These are phyloP conservation scores for Cladorrhinum sp. DNA, from an alignment of 2,329 filamentous ascomycete species.

Conservation along the genomic window DNA sequence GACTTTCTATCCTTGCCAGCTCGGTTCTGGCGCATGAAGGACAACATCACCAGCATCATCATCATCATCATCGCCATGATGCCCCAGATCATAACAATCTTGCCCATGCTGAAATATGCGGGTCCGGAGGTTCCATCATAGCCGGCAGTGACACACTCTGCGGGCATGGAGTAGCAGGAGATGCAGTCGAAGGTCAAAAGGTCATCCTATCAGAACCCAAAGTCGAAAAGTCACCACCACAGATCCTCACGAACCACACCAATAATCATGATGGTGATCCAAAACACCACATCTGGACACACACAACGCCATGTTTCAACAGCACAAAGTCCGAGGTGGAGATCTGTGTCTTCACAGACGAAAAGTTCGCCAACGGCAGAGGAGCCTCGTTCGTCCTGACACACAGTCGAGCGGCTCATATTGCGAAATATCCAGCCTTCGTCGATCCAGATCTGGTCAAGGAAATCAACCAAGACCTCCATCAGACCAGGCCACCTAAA, in stretches of 20 bases:
- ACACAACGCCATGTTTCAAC: conserved; percentile 29
- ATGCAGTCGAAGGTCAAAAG: conserved; percentile 2
- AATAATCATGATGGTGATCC: neutral
- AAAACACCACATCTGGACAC: conserved; percentile 26
- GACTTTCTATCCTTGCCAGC: conserved; percentile 1
- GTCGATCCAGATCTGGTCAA: conserved; percentile 24
- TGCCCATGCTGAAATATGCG: conserved; percentile 11
- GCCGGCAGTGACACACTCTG: conserved; percentile 10
- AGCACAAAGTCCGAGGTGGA: conserved; percentile 20
- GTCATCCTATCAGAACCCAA: conserved; percentile 1
- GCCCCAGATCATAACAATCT: neutral
- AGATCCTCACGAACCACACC: conserved; percentile 7
- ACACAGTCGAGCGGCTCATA: conserved; percentile 30
- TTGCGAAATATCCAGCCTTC: conserved; percentile 32
- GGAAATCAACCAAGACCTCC: conserved; percentile 30
- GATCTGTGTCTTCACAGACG: conserved; percentile 38
- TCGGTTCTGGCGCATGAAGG: conserved; percentile 8
- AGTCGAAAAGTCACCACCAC: neutral
- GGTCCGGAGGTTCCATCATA: conserved; percentile 2
- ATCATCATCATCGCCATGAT: neutral
- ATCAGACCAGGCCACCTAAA: conserved; percentile 24
- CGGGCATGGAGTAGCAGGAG: conserved; percentile 6
- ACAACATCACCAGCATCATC: neutral
- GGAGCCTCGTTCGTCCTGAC: conserved; percentile 41
- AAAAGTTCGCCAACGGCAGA: conserved; percentile 35